Percentiles rank a stretch among this genome's conserved stretches.
These are phyloP conservation scores for Zasmidium cellare DNA, from an alignment of 2,329 filamentous ascomycete genomes.

Conservation along the genomic window DNA sequence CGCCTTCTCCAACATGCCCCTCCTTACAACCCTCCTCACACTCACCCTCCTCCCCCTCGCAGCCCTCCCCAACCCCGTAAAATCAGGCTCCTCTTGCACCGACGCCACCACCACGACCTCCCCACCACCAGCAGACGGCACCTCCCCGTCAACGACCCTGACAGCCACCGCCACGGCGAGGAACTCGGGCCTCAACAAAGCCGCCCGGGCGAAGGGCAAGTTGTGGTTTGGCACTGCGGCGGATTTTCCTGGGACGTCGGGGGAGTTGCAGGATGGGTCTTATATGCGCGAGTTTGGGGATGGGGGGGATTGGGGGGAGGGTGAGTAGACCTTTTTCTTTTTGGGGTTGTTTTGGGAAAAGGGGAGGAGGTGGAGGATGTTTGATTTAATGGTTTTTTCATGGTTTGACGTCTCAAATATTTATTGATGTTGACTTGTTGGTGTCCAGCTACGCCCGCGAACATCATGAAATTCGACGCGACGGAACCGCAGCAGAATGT, in stretches of 20 bases:
- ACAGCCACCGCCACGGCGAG: constrained; percentile 11
- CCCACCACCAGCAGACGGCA: neutral
- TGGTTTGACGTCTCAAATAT: neutral
- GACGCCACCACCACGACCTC: neutral
- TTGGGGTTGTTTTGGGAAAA: neutral
- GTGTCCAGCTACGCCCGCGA: constrained; percentile 30
- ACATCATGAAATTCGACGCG: constrained; percentile 42
- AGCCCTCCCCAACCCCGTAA: no score
- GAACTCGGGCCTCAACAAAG: constrained; percentile 20
- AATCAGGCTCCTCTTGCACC: neutral
- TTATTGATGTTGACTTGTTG: neutral
- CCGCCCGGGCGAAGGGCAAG: constrained; percentile 27
- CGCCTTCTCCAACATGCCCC: neutral
- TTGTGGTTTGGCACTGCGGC: constrained; percentile 52
- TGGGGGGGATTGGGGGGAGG: constrained; percentile 60
- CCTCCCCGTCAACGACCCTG: constrained; percentile 8
- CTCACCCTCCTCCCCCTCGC: no score
- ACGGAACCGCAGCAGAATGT: constrained; percentile 37
- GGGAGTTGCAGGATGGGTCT: constrained; percentile 51
- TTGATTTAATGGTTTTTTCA: no score
- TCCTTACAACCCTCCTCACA: no score
- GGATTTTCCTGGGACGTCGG: constrained; percentile 48
- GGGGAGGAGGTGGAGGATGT: neutral
- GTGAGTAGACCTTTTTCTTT: neutral
- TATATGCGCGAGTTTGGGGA: constrained; percentile 60